These are phyloP conservation scores for Microbotryomycetes sp. DNA, from an alignment of 1,284 basidiomycete genomes.

Conservation along the genomic window DNA sequence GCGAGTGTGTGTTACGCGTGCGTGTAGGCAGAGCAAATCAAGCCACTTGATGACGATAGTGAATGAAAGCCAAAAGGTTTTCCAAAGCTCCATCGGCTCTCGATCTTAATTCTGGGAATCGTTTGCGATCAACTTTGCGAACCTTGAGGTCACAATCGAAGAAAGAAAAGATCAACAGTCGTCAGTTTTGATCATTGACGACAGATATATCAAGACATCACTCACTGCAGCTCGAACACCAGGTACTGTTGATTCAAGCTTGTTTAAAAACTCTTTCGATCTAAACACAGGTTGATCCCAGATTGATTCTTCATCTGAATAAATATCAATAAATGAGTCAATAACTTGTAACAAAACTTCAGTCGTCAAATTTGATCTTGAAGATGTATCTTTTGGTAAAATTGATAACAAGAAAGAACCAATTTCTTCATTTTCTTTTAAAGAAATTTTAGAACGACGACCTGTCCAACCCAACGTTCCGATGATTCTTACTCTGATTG, in stretches of 20 bases:
- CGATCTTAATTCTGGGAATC: slow-evolving; percentile 44
- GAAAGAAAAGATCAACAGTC: not conserved
- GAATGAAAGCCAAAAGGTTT: slow-evolving; percentile 81
- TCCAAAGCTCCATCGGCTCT: slow-evolving; percentile 53
- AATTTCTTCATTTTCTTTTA: slow-evolving; percentile 65
- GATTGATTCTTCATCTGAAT: slow-evolving; percentile 76
- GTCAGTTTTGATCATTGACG: not conserved
- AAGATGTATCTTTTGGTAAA: slow-evolving; percentile 44
- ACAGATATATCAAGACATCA: slow-evolving; percentile 14
- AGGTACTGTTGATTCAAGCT: slow-evolving; percentile 53
- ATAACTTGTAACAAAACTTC: slow-evolving; percentile 74
- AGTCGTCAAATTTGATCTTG: slow-evolving; percentile 48
- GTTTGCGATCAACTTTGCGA: slow-evolving; percentile 50
- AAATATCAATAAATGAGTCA: slow-evolving; percentile 88
- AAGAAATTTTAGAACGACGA: slow-evolving; percentile 54
- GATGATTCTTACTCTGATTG: slow-evolving; percentile 42
- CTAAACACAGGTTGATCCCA: slow-evolving; percentile 77
- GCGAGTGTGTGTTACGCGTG: not conserved
- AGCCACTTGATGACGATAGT: slow-evolving; percentile 63
- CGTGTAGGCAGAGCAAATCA: not conserved
- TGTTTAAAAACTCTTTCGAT: slow-evolving; percentile 52
- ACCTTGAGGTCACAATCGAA: slow-evolving; percentile 35
- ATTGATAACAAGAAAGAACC: slow-evolving; percentile 58
- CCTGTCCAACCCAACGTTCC: slow-evolving; percentile 76
- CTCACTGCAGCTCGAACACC: slow-evolving; percentile 57